Conservation (phyloP, 2,329 filamentous ascomycete genomes). For the Xylariaceae sp. region DNA sequence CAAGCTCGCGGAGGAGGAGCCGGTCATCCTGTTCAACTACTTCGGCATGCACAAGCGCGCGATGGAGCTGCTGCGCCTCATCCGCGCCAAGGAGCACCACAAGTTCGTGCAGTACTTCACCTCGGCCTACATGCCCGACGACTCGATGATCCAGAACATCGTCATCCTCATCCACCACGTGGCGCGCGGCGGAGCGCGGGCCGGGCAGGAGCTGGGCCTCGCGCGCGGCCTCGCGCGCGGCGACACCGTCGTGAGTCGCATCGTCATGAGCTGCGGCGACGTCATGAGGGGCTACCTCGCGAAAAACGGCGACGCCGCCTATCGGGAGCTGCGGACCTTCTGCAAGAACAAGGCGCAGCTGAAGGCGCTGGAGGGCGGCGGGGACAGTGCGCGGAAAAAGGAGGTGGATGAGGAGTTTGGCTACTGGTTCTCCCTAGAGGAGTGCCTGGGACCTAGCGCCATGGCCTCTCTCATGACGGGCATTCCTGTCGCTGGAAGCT, state of each 20-base stretch:
- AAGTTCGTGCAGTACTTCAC: conserved; percentile 23
- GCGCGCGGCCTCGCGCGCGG: not conserved
- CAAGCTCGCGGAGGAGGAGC: conserved; percentile 21
- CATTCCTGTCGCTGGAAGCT: conserved; percentile 2
- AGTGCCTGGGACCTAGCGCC: not conserved
- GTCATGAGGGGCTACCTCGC: conserved; percentile 20
- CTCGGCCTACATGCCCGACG: conserved; percentile 17
- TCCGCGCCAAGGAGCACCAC: conserved; percentile 19
- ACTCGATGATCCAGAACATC: conserved; percentile 17
- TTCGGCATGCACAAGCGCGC: conserved; percentile 23
- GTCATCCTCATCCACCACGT: conserved; percentile 19
- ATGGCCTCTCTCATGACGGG: conserved; percentile 2
- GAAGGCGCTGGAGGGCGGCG: not conserved
- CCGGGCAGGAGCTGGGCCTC: conserved; percentile 10
- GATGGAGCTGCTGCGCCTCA: conserved; percentile 18
- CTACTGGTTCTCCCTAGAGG: conserved; percentile 1
- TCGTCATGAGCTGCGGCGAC: conserved; percentile 18
- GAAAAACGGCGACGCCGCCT: conserved; percentile 20
- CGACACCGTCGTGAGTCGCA: conserved; percentile 11
- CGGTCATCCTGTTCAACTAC: conserved; percentile 21
- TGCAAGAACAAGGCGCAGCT: conserved; percentile 12
- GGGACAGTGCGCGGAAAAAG: no score
- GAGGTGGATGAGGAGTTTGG: no score
- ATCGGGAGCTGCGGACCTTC: conserved; percentile 20
- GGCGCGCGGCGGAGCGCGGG: conserved; percentile 14